A percentile compares a stretch with the other conserved stretches of the same genome.
Conservation (phyloP, 768 basidiomycete genomes). For the Amanita inopinata region DNA sequence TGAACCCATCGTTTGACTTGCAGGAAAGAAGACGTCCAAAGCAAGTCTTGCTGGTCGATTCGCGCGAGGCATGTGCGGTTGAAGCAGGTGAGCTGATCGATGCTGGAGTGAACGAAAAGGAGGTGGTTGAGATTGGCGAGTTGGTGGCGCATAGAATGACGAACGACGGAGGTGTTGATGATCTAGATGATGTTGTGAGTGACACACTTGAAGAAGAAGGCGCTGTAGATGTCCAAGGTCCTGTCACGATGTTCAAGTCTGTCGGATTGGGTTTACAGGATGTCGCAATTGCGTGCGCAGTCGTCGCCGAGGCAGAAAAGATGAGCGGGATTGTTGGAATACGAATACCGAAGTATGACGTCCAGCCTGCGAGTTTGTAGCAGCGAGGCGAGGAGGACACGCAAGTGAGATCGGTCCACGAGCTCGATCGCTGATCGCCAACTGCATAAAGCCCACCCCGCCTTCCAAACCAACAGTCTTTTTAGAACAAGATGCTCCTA, state of each 20-base stretch:
- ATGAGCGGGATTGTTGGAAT: slow-evolving; percentile 45
- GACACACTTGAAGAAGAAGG: no score
- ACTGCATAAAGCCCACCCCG: no score
- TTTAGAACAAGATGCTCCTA: no score
- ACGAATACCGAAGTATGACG: slow-evolving; percentile 35
- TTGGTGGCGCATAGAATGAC: slow-evolving; percentile 22
- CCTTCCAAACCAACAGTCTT: no score
- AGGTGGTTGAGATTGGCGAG: slow-evolving; percentile 64
- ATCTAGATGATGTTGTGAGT: no score
- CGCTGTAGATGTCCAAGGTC: no score
- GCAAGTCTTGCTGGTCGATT: slow-evolving; percentile 61
- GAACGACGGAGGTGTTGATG: not conserved
- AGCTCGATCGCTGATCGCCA: no score
- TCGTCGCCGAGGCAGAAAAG: slow-evolving; percentile 51
- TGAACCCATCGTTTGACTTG: slow-evolving; percentile 4
- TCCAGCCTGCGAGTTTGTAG: no score
- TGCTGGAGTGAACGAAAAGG: slow-evolving; percentile 26
- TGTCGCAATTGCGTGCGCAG: slow-evolving; percentile 65
- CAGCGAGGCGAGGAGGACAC: no score
- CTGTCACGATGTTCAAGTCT: slow-evolving; percentile 77
- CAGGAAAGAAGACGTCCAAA: not conserved
- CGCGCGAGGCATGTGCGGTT: slow-evolving; percentile 49
- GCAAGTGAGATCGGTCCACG: no score
- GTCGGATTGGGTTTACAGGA: slow-evolving; percentile 87
- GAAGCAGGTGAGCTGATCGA: slow-evolving; percentile 82